Evolutionary conservation across 805 yeast genomes (phyloP).

Genomic region (Saccharomycopsis babjevae): DNA sequence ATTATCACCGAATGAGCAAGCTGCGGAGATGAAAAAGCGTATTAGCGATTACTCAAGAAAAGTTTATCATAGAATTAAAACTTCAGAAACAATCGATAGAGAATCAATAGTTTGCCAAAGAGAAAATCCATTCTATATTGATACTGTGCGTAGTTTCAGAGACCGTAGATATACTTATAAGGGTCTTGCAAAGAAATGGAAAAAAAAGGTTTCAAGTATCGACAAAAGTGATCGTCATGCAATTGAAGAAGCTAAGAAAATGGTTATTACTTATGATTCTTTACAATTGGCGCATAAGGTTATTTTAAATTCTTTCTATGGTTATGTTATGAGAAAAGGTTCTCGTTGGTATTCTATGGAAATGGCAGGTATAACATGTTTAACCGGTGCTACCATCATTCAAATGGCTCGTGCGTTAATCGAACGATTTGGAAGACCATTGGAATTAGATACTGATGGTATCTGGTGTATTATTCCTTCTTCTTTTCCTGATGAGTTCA

Average conservation of each 20-base stretch:
- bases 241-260: slow-evolving; percentile 84
- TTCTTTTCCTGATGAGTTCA: slow-evolving; percentile 84
- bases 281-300: slow-evolving; percentile 95
- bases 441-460: slow-evolving; percentile 97
- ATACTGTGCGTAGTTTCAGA: slow-evolving; percentile 88
- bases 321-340: slow-evolving; percentile 98
- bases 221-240: slow-evolving; percentile 42
- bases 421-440: slow-evolving; percentile 87
- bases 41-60: slow-evolving; percentile 77
- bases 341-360: slow-evolving; percentile 99
- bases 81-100: slow-evolving; percentile 73
- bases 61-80: slow-evolving; percentile 71
- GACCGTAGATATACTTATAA: slow-evolving; percentile 95
- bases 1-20: slow-evolving; percentile 68
- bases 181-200: slow-evolving; percentile 90
- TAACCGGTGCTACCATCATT: slow-evolving; percentile 95
- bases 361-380: slow-evolving; percentile 98
- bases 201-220: slow-evolving; percentile 58
- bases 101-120: slow-evolving; percentile 95
- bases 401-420: slow-evolving; percentile 93
- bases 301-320: slow-evolving; percentile 91
- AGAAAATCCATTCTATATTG: slow-evolving; percentile 93
- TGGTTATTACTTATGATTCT: slow-evolving; percentile 90
- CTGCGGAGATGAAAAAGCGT: slow-evolving; percentile 61
- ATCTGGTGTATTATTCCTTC: slow-evolving; percentile 97